Percentiles rank a stretch among this genome's conserved stretches.
Evolutionary conservation across 495 filamentous ascomycete species (phyloP).

Genomic region (Penicillium crystallinum): DNA sequence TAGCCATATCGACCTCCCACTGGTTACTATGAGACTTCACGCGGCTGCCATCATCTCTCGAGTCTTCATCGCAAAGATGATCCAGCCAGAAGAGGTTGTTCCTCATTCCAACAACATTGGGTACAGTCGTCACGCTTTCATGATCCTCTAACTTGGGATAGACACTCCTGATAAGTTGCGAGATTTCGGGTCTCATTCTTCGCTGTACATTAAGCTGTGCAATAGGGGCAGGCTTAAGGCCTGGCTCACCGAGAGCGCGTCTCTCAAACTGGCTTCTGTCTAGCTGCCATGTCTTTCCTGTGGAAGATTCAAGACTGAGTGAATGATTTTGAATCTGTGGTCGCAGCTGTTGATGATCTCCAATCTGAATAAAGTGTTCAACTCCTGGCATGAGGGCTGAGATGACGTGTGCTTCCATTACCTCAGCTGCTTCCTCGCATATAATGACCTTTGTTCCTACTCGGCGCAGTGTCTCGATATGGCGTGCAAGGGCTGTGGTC

Average conservation of each 20-base stretch:
- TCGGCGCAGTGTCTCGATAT: conserved; percentile 19
- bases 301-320: conserved; percentile 33
- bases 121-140: conserved; percentile 40
- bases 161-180: conserved; percentile 52
- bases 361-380: conserved; percentile 64
- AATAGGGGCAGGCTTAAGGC: conserved; percentile 32
- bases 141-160: conserved; percentile 62
- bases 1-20: conserved; percentile 61
- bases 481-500: conserved; percentile 28
- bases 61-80: conserved; percentile 53
- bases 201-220: conserved; percentile 57
- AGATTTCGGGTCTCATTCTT: conserved; percentile 68
- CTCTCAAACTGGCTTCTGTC: conserved; percentile 11
- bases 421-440: conserved; percentile 68
- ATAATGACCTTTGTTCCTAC: conserved; percentile 50
- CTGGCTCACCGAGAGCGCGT: conserved; percentile 9
- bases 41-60: conserved; percentile 14
- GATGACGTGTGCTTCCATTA: conserved; percentile 61
- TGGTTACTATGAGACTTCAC: conserved; percentile 57
- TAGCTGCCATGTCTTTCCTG: conserved; percentile 3
- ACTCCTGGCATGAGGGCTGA: conserved; percentile 58
- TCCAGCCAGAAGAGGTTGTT: conserved; percentile 68
- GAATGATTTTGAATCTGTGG: conserved; percentile 52
- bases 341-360: conserved; percentile 63
- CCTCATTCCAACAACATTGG: conserved; percentile 57